These are phyloP conservation scores for Hypsizygus ulmarius DNA, from an alignment of 1,284 basidiomycete species.

Conservation along the genomic window DNA sequence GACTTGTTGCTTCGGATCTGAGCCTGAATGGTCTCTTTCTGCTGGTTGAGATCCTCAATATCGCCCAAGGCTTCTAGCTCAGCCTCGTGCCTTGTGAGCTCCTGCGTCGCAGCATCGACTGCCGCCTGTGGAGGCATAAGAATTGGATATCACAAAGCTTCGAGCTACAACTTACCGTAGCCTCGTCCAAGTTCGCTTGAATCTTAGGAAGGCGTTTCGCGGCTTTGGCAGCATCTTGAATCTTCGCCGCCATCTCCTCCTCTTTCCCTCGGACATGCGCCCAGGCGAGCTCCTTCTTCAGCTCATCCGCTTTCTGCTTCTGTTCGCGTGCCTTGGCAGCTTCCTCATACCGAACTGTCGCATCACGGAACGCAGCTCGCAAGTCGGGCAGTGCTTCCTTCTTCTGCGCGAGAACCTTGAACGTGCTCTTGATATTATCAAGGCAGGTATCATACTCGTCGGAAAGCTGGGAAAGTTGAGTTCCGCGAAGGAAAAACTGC, in stretches of 20 bases:
- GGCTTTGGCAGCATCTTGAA: conserved; percentile 50
- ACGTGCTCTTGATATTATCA: conserved; percentile 67
- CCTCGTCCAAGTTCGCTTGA: conserved; percentile 37
- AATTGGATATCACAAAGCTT: not conserved
- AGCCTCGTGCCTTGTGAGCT: conserved; percentile 47
- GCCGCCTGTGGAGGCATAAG: conserved; percentile 27
- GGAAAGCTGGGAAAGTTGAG: conserved; percentile 85
- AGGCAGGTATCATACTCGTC: conserved; percentile 83
- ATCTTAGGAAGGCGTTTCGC: conserved; percentile 50
- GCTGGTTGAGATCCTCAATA: conserved; percentile 48
- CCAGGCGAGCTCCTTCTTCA: conserved; percentile 89
- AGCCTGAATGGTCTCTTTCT: conserved; percentile 42
- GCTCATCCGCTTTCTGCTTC: conserved; percentile 60
- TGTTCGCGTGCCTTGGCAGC: conserved; percentile 74
- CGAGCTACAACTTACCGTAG: conserved; percentile 41
- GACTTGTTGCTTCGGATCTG: conserved; percentile 47
- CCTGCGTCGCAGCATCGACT: conserved; percentile 42
- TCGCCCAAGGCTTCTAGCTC: conserved; percentile 49
- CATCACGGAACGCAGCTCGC: conserved; percentile 57
- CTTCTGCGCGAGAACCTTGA: conserved; percentile 63
- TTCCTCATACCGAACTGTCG: conserved; percentile 62
- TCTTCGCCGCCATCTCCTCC: conserved; percentile 53
- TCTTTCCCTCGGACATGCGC: conserved; percentile 79
- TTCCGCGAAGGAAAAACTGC: conserved; percentile 93
- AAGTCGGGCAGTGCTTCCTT: conserved; percentile 76